Evolutionary conservation across 805 yeast genomes (phyloP), one percentile per base, ranked within the genome.

Genomic region (Suhomyces sp.): DNA sequence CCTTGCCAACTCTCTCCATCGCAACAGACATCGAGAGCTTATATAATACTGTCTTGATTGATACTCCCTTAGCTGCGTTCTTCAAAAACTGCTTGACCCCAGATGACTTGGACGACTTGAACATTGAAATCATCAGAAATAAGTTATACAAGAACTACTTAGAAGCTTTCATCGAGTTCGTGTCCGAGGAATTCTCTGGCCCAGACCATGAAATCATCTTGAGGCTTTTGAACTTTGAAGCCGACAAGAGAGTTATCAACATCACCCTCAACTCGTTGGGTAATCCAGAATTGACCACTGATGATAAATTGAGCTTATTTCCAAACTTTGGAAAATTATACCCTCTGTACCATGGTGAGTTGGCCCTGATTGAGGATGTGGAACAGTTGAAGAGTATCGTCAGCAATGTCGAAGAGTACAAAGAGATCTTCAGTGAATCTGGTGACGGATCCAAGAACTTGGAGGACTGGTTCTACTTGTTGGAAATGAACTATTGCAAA

Each of bases 11-110:
- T 0, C 72, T 93, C 39, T 78, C 93, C 11, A 93, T 91, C 32
- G 97, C 98, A 31, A 88, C 96, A 2, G 98, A 91, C 61, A 79
- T 91, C 38, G 96, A 88, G 51, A 79, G 93, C n/a, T 73, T 93
- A 51, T 93, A 91, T 66, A 83, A 83, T 52, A 85, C 95, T 1
- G 98, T 93, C 10, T 70, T 93, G 40, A 83, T 93, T 36, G 99
- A 93, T 63, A 93, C 98, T 5, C 99, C 99, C 4, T 75, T 93
- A 56, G 98, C 98, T 1, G 95, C 96, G 25, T 93, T 90, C 65
- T 93, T 93, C 71, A 83, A 87, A 56, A 87, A 83, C 55, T 87
- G 96, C 59, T 72, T 93, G 40, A 72, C 85, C 10, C 88, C 84
- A 14, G 88, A 86, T 48, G 96, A 88, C 62, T 74, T 93, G 58